These are phyloP conservation scores for Plectranthus barbatus DNA, from an alignment of 257 asterid species.

Conservation along the genomic window DNA sequence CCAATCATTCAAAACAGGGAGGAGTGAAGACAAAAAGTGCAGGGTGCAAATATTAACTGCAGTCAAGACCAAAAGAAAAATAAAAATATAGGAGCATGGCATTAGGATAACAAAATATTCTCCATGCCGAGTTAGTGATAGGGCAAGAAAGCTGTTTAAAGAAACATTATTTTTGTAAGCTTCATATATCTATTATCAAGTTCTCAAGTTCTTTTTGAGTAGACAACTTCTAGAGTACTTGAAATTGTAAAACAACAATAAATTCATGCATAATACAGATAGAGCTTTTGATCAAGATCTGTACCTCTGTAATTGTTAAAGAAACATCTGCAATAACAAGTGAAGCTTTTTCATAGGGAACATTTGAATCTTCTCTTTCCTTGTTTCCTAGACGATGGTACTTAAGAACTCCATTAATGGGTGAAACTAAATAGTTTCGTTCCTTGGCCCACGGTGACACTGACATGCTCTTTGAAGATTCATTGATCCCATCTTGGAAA, in stretches of 20 bases:
- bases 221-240: too few relatives aligned
- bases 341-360: constrained; percentile 91
- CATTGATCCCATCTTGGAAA: constrained; percentile 89
- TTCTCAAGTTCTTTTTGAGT: too few relatives aligned
- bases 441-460: constrained; percentile 62
- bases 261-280: background rate
- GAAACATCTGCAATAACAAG: constrained; percentile 71
- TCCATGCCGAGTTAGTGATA: too few relatives aligned
- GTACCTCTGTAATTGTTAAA: constrained; percentile 82
- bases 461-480: constrained; percentile 39
- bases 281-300: constrained; percentile 7
- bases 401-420: constrained; percentile 88
- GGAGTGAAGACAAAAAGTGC: too few relatives aligned
- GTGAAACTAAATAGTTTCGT: constrained; percentile 77
- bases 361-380: constrained; percentile 74
- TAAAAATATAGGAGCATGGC: background rate
- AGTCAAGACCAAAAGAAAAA: background rate
- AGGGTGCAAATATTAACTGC: too few relatives aligned
- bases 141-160: too few relatives aligned
- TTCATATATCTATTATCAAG: background rate
- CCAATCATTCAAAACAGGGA: too few relatives aligned
- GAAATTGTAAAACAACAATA: background rate
- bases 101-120: too few relatives aligned
- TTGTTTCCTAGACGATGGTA: constrained; percentile 94
- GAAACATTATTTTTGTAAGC: too few relatives aligned